Conservation (phyloP, 129 eudicot genomes). For the Tagetes patula region DNA sequence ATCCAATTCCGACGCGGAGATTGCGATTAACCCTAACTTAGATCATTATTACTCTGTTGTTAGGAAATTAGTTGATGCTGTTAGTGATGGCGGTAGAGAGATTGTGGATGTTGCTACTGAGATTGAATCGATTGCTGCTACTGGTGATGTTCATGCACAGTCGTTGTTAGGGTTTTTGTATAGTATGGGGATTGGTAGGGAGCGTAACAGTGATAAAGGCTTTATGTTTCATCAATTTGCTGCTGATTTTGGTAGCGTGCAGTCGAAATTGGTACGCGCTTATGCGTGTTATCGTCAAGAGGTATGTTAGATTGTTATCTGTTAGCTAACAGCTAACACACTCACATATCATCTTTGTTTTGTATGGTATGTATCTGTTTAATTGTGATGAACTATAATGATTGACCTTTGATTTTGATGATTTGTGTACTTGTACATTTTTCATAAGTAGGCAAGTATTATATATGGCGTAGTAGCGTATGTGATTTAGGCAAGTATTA, state of each 20-base stretch:
- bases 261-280: slow-evolving; percentile 81
- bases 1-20: neutral
- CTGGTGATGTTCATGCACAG: slow-evolving; percentile 72
- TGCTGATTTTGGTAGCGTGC: slow-evolving; percentile 65
- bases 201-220: slow-evolving; percentile 54
- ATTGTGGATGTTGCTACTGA: slow-evolving; percentile 65
- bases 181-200: slow-evolving; percentile 62
- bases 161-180: slow-evolving; percentile 78
- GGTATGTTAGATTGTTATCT: slow-evolving; percentile 27
- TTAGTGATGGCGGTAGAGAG: slow-evolving; percentile 55
- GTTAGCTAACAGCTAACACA: too few relatives aligned
- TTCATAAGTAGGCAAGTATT: neutral
- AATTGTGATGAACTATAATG: neutral
- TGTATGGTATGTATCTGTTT: neutral
- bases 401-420: neutral
- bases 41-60: slow-evolving; percentile 47
- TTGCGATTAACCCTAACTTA: neutral
- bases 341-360: neutral
- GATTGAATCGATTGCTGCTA: slow-evolving; percentile 56
- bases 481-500: neutral
- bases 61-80: slow-evolving; percentile 51
- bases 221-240: slow-evolving; percentile 82
- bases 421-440: neutral
- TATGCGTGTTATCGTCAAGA: slow-evolving; percentile 73
- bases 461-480: too few relatives aligned